Base-by-base conservation (phyloP, 2,329 filamentous ascomycete genomes). In the Conoideocrella luteorostrata region DNA sequence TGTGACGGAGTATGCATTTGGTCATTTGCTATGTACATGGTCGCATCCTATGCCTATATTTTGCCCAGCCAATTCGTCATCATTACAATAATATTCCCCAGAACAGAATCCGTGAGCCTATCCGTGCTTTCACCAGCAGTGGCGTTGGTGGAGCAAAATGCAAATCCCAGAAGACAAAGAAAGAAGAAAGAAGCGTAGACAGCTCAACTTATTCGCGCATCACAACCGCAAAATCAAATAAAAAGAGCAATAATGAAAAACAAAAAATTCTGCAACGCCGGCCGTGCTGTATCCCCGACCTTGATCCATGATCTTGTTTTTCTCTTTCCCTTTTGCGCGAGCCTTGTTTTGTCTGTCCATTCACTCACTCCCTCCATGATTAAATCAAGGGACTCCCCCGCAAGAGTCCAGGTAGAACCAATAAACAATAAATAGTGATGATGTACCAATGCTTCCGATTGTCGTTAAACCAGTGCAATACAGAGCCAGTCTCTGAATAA, bases 11-110 rank as follows among this genome's bases (percentile, higher is more conserved):
- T 28, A 13, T 33, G 30, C 18, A 33, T 9, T n/a, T 33, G 30
- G 30, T 33, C 30, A n/a, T 33, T n/a, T n/a, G n/a, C n/a, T 33
- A 33, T 33, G 30, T 33, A 33, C 30, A 33, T 33, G 30, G n/a
- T 33, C 30, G n/a, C 18, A n/a, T 10, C 9, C n/a, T 33, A 33
- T 33, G 30, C 30, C 30, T 5, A 33, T 33, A 17, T 4, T 28
- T 28, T 17, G n/a, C 11, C 7, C 30, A 18, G n/a, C n/a, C 18
- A 17, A 33, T 9, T 33, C 2, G 15, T 33, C 30, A 17, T 33
- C 13, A 17, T 33, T 15, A 6, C 30, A n/a, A 13, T n/a, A 15
- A 15, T n/a, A 5, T 4, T 13, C 11, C 7, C 30, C 30, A 33
- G 30, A n/a, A 33, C 15, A 17, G 11, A 33, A n/a, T 17, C 30